phyloP scores from a whole-genome alignment of 78 protist genomes.

The Emiliania huxleyi region DNA sequence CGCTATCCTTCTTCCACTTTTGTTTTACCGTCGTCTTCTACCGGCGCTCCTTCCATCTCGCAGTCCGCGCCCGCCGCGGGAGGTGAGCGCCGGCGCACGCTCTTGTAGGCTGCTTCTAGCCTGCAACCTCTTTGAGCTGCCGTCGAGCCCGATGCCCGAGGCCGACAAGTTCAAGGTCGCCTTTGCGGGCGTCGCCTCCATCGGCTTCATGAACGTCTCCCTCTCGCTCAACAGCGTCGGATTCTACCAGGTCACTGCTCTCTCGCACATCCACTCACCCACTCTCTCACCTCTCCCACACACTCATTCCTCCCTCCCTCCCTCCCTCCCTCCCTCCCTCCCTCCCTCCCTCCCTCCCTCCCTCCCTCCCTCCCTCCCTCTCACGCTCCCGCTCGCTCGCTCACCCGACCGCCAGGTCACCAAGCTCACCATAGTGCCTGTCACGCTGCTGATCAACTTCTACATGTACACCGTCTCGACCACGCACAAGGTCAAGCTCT shows the following conservation, averaged over 20 bases:
- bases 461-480: neutral
- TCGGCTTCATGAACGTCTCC: neutral
- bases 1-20: neutral
- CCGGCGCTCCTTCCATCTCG: too few species aligned
- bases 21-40: neutral
- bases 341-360: too few species aligned
- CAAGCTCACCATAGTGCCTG: neutral
- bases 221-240: neutral
- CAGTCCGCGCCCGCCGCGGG: too few species aligned
- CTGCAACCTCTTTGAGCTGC: neutral
- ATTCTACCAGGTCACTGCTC: neutral
- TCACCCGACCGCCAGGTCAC: neutral
- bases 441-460: neutral
- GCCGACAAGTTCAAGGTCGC: neutral
- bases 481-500: neutral
- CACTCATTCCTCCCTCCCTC: too few species aligned
- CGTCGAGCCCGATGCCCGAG: neutral
- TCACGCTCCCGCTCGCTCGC: too few species aligned
- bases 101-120: neutral
- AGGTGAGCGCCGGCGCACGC: too few species aligned
- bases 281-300: too few species aligned
- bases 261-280: too few species aligned
- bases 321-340: too few species aligned
- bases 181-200: neutral
- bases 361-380: too few species aligned